These are phyloP conservation scores for Tricholomella constricta DNA, from an alignment of 768 basidiomycete species.

Conservation along the genomic window DNA sequence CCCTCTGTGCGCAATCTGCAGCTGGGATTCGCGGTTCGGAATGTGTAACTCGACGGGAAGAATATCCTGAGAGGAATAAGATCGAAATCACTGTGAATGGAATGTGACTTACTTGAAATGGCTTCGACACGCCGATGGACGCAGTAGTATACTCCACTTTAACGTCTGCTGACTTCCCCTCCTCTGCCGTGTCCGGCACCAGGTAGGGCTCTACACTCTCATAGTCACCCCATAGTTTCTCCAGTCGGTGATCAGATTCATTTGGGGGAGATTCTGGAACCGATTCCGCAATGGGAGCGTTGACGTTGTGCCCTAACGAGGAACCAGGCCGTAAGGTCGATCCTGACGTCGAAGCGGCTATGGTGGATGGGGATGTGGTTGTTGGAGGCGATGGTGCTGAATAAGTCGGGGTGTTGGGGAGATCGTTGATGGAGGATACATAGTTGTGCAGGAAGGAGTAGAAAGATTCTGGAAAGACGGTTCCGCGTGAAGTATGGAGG, in stretches of 20 bases:
- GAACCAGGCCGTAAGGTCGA: conserved; percentile 34
- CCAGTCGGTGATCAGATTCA: conserved; percentile 85
- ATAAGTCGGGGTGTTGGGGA: conserved; percentile 50
- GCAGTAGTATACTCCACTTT: conserved; percentile 57
- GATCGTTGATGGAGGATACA: conserved; percentile 75
- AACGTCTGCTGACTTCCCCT: conserved; percentile 48
- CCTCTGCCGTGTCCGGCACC: conserved; percentile 45
- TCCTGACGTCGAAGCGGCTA: conserved; percentile 35
- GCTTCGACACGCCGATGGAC: conserved; percentile 39
- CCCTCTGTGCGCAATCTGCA: conserved; percentile 33
- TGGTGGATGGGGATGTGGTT: conserved; percentile 27
- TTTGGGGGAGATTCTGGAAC: conserved; percentile 55
- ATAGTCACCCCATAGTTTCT: conserved; percentile 86
- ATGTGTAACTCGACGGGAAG: conserved; percentile 78
- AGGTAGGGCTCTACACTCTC: conserved; percentile 78
- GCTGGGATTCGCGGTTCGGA: conserved; percentile 67
- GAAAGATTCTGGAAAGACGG: conserved; percentile 89
- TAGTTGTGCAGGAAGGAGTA: conserved; percentile 96
- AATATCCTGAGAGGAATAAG: conserved; percentile 52
- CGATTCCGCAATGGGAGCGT: conserved; percentile 25
- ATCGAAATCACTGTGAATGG: not conserved
- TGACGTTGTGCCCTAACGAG: conserved; percentile 23
- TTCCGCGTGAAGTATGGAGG: conserved; percentile 71
- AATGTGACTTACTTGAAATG: conserved; percentile 56
- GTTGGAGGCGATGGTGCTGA: conserved; percentile 35